Evolutionary conservation across 2,329 filamentous ascomycete species (phyloP).

Genomic region (Teratosphaeria zuluensis): DNA sequence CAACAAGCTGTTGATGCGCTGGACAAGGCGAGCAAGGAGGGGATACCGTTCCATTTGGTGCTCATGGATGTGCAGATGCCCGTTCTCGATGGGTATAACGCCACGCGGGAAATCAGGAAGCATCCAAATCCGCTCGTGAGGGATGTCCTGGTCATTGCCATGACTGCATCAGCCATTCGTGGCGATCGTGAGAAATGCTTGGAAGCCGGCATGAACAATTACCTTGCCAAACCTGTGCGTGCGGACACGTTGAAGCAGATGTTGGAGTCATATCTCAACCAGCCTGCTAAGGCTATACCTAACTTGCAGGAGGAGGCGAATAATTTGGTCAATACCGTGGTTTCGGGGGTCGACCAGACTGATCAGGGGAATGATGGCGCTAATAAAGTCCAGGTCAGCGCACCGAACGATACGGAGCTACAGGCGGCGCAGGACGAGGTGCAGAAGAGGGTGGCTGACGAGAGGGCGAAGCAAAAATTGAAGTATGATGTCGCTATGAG

Average conservation of each 20-base stretch:
- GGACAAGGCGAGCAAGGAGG: constrained; percentile 59
- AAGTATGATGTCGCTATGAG: background rate
- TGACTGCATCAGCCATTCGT: constrained; percentile 92
- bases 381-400: no score
- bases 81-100: constrained; percentile 83
- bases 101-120: constrained; percentile 70
- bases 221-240: constrained; percentile 88
- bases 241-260: constrained; percentile 79
- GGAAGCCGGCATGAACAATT: constrained; percentile 97
- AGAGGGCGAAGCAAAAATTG: background rate
- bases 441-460: background rate
- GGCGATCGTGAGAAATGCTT: constrained; percentile 91
- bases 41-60: constrained; percentile 74
- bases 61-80: constrained; percentile 98
- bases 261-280: constrained; percentile 56
- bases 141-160: constrained; percentile 84
- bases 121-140: constrained; percentile 68
- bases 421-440: background rate
- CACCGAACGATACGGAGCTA: background rate
- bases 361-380: background rate
- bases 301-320: constrained; percentile 39
- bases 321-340: constrained; percentile 30
- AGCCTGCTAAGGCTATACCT: constrained; percentile 34
- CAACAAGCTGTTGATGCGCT: constrained; percentile 79
- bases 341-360: constrained; percentile 11